Evolutionary conservation across 2,329 filamentous ascomycete species (phyloP).

Genomic region (Fonsecaea pugnacius): DNA sequence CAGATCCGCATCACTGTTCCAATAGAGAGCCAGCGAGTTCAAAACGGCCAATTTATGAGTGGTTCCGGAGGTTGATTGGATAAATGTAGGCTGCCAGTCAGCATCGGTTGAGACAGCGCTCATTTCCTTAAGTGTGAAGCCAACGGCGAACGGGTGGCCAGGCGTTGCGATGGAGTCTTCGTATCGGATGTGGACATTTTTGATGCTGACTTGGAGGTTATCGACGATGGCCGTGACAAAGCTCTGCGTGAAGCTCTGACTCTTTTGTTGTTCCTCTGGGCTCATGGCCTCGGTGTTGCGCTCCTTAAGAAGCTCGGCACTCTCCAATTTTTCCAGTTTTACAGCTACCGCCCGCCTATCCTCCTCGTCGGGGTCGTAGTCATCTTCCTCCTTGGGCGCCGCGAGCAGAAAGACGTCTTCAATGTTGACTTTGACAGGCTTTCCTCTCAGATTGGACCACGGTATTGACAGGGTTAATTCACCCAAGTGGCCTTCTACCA

Average conservation of each 20-base stretch:
- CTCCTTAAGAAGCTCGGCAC: slow-evolving; percentile 91
- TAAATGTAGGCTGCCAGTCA: slow-evolving; percentile 94
- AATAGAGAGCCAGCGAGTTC: slow-evolving; percentile 89
- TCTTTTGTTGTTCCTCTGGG: slow-evolving; percentile 93
- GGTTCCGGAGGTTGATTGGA: slow-evolving; percentile 78
- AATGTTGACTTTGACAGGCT: slow-evolving; percentile 91
- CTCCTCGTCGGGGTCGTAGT: slow-evolving; percentile 92
- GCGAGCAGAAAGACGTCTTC: slow-evolving; percentile 96
- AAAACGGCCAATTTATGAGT: slow-evolving; percentile 95
- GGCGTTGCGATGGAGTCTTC: slow-evolving; percentile 96
- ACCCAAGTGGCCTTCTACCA: slow-evolving; percentile 91
- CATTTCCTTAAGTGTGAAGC: slow-evolving; percentile 91
- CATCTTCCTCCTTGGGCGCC: slow-evolving; percentile 91
- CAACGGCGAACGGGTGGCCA: slow-evolving; percentile 91
- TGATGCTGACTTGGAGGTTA: slow-evolving; percentile 95
- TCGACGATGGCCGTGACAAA: slow-evolving; percentile 95
- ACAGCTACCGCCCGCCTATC: slow-evolving; percentile 82
- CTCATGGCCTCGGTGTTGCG: slow-evolving; percentile 90
- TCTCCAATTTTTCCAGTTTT: slow-evolving; percentile 99
- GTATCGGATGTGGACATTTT: slow-evolving; percentile 98
- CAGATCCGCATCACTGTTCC: slow-evolving; percentile 91
- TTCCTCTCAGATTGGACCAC: slow-evolving; percentile 94
- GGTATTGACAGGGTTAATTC: slow-evolving; percentile 91
- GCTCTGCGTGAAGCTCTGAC: slow-evolving; percentile 95
- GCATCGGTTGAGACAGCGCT: slow-evolving; percentile 95